phyloP scores from a whole-genome alignment of 257 asterid genomes.

The Solanum acaule region DNA sequence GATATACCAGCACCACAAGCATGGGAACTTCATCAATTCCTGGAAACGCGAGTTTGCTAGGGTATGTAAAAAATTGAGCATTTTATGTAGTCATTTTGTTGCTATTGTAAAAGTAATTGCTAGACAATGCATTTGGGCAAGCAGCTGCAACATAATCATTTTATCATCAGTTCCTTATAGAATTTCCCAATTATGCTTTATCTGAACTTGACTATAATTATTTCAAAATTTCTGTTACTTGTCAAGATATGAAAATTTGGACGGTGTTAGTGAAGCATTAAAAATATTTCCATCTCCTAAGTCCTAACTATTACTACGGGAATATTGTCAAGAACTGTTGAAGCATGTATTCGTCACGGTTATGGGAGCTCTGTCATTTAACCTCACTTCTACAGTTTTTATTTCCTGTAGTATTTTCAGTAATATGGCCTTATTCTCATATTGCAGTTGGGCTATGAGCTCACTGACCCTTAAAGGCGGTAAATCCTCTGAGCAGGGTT shows the following conservation, averaged over 20 bases:
- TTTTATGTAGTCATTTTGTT: background rate
- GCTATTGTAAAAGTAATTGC: background rate
- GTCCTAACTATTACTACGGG: background rate
- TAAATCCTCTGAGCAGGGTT: slow-evolving; percentile 69
- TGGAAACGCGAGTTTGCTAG: slow-evolving; percentile 95
- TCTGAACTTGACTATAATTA: background rate
- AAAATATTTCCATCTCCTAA: background rate
- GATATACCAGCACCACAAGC: slow-evolving; percentile 47
- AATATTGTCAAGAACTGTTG: background rate
- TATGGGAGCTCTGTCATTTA: background rate
- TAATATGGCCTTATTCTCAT: background rate
- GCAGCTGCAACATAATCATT: background rate
- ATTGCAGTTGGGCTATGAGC: slow-evolving; percentile 99
- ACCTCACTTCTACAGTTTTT: background rate
- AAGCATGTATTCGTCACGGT: background rate
- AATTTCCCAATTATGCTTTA: background rate
- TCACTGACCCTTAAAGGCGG: slow-evolving; percentile 79
- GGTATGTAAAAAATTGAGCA: slow-evolving; percentile 36
- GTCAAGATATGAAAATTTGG: background rate
- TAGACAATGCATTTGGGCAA: background rate
- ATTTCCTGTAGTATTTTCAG: background rate
- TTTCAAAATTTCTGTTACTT: background rate
- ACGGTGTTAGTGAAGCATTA: background rate
- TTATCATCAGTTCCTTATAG: background rate
- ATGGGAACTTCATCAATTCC: slow-evolving; percentile 55